Conservation (phyloP, 257 asterid species). For the Penstemon davidsonii region DNA sequence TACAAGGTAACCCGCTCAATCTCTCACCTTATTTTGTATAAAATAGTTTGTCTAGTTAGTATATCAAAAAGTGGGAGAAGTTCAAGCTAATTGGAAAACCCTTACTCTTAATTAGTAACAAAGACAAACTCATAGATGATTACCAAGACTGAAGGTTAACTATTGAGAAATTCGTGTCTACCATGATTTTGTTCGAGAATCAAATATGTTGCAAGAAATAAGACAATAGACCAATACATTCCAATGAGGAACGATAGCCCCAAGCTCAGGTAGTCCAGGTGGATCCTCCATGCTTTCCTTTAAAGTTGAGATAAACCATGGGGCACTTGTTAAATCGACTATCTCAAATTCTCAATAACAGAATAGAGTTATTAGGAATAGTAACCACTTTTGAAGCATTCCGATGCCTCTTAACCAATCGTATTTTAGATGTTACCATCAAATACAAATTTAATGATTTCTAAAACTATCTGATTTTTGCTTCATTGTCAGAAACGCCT, state of each 20-base stretch:
- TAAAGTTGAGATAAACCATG: no score
- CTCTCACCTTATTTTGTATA: background rate
- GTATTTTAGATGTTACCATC: no score
- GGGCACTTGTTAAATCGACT: background rate
- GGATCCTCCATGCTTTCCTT: background rate
- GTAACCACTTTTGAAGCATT: background rate
- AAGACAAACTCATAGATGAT: background rate
- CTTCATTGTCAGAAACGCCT: background rate
- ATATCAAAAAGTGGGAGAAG: background rate
- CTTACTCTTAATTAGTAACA: background rate
- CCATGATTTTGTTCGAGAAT: background rate
- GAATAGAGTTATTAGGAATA: background rate
- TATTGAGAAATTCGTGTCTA: background rate
- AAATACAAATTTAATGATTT: no score
- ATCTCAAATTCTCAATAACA: background rate
- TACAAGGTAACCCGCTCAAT: background rate
- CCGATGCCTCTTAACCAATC: background rate
- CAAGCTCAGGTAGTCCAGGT: background rate
- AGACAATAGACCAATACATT: background rate
- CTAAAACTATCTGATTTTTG: background rate
- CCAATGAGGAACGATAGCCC: background rate
- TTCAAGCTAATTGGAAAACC: background rate
- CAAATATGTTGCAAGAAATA: background rate
- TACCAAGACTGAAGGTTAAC: background rate
- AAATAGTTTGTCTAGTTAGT: background rate